Base-by-base conservation (phyloP, 208 protist species). In the Trypanosoma vivax region DNA sequence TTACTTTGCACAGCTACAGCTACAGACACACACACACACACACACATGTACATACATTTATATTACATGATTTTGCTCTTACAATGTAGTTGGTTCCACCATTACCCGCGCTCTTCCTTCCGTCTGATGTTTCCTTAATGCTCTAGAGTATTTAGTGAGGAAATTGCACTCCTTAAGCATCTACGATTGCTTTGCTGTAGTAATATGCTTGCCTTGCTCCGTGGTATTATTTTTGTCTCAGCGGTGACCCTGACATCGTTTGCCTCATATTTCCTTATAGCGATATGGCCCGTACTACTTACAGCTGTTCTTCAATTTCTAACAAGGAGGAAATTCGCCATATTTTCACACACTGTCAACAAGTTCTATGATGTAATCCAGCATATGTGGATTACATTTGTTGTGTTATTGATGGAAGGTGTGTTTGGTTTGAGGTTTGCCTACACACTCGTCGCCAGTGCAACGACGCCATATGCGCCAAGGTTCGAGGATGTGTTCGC, bases 371-470 rank as follows among this genome's bases (percentile, higher is more conserved):
- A 74, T 51, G 46, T 64, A 14, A 4, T 81, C 5, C 59, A 79
- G 48, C 30, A 59, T 10, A 28, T 68, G 23, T 92, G 72, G 60
- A 68, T 85, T 29, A 37, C 16, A 5, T 58, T 79, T 35, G 60
- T 90, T 9, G 57, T 49, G 1, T 45, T 66, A 5, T 27, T 74
- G 25, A 27, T 93, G 29, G 76, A 90, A 72, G 53, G 76, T 10
- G 43, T 80, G 0, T 42, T 86, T 5, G 65, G 69, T 29, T 76
- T 76, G 5, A 62, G 64, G 7, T 40, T 93, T 33, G 68, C 73
- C 5, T 89, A 86, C 69, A 85, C 76, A 6, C 25, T 92, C 24
- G 81, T 85, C 0, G 69, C 86, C n/a, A 61, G 46, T 13, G 51
- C 41, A 1, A 11, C 11, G 1, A 52, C 30, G 24, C 7, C 29